Evolutionary conservation across 306 rosid genomes (phyloP), one percentile per base, ranked within the genome.

Genomic region (Cercis canadensis): DNA sequence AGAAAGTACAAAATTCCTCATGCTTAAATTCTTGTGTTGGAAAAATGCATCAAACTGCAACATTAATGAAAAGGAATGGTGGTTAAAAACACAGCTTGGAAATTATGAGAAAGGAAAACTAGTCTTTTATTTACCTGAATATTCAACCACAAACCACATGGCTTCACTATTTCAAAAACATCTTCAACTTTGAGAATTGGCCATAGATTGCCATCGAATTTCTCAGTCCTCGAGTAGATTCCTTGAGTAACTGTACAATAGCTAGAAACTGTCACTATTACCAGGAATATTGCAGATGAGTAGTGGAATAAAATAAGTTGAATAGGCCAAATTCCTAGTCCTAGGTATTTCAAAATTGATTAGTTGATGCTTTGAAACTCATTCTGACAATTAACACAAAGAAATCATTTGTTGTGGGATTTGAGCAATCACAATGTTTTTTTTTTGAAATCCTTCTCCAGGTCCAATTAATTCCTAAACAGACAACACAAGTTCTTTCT

Each of bases 21-120:
- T 90, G 66, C 85, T 90, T 74, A 90, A 69, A 12, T 89, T 86
- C 69, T 81, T 96, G 62, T 82, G 82, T 0, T 78, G 0, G 61
- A 73, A 93, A 85, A 93, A 93, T 24, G 40, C 64, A 78, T 84
- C 86, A 71, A 88, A 86, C 96, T 90, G 88, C 81, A 88, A 74
- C 78, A 58, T 50, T 24, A 24, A 57, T 79, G 24, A 72, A 34
- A 55, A 31, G 68, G 33, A 33, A 31, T 31, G 50, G 56, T 24
- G 47, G 36, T 76, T 16, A 11, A 31, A 50, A 61, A 43, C 32
- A n/a, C 32, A 16, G 29, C 64, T 11, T 1, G 29, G 29, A 34
- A 34, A 44, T 11, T n/a, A 57, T 40, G 63, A 71, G 32, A 45
- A 13, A 53, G 56, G 8, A 73, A 52, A 21, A 2, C n/a, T 46